Percentiles rank a stretch among this genome's conserved stretches.
phyloP scores from a whole-genome alignment of 495 filamentous ascomycete species.

The Penicillium flavigenum region DNA sequence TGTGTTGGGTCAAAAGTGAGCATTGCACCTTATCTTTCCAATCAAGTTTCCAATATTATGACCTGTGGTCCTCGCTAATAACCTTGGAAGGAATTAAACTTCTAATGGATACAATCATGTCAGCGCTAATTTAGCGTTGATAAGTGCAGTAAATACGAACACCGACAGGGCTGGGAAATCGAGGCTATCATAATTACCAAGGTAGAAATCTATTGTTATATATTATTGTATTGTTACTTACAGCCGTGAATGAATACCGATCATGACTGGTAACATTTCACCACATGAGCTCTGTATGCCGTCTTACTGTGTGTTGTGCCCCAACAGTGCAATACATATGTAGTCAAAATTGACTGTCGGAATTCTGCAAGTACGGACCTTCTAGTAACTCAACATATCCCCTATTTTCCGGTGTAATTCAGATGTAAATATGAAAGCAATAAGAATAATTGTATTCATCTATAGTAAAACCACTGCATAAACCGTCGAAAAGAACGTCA shows the following conservation, averaged over 20 bases:
- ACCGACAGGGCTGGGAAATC: background rate
- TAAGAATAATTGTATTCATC: constrained; percentile 1
- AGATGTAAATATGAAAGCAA: constrained; percentile 6
- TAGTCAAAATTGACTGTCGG: background rate
- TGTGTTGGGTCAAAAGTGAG: constrained; percentile 13
- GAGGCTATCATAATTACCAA: constrained; percentile 5
- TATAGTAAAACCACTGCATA: constrained; percentile 12
- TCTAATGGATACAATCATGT: background rate
- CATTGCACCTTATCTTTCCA: constrained; percentile 20
- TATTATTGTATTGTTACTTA: constrained; percentile 13
- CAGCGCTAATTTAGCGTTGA: constrained; percentile 7
- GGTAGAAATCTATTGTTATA: background rate
- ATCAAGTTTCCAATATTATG: constrained; percentile 4
- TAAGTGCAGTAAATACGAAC: constrained; percentile 5
- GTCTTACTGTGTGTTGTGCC: background rate
- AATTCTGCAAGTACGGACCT: background rate
- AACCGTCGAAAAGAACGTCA: constrained; percentile 1
- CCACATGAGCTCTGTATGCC: background rate
- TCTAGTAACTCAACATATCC: background rate
- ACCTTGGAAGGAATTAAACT: background rate
- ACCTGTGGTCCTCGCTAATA: constrained; percentile 1
- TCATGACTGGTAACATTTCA: constrained; percentile 9
- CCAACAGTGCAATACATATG: background rate
- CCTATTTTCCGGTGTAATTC: background rate
- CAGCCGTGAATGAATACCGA: constrained; percentile 5